These are phyloP conservation scores for Candida sanyiensis DNA, from an alignment of 805 yeast species.

Conservation along the genomic window DNA sequence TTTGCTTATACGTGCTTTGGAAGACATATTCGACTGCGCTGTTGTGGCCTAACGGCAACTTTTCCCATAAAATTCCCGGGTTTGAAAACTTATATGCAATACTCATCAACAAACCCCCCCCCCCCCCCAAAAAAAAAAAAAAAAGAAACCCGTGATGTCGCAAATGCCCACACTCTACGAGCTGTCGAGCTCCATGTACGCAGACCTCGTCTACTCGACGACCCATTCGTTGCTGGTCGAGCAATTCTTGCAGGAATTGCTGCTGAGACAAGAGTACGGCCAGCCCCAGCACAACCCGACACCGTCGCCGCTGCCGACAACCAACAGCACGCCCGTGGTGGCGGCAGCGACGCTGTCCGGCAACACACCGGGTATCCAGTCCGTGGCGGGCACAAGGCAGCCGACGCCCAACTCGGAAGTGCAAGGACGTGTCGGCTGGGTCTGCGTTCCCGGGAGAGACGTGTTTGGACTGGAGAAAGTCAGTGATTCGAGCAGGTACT, in stretches of 20 bases:
- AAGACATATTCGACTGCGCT: background rate
- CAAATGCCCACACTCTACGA: slow-evolving; percentile 9
- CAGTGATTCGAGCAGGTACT: slow-evolving; percentile 53
- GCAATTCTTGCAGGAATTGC: slow-evolving; percentile 5
- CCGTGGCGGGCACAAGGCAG: slow-evolving; percentile 7
- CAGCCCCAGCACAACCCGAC: slow-evolving; percentile 3
- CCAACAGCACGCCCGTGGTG: background rate
- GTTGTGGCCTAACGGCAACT: no score
- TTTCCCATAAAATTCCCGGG: no score
- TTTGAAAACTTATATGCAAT: no score
- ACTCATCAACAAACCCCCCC: no score
- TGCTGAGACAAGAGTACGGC: slow-evolving; percentile 7
- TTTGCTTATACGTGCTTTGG: background rate
- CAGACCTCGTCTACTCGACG: slow-evolving; percentile 8
- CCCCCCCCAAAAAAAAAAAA: background rate
- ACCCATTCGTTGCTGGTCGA: slow-evolving; percentile 9
- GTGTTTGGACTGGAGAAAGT: slow-evolving; percentile 46
- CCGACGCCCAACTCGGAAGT: slow-evolving; percentile 19
- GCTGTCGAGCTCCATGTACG: slow-evolving; percentile 6
- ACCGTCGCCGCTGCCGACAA: slow-evolving; percentile 7
- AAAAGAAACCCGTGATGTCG: background rate
- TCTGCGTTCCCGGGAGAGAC: slow-evolving; percentile 28
- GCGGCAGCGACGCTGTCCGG: background rate
- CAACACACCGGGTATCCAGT: slow-evolving; percentile 4
- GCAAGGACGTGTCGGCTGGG: slow-evolving; percentile 16